Evolutionary conservation across 2,329 filamentous ascomycete genomes (phyloP), one percentile per base, ranked within the genome.

Genomic region (Phialophora chinensis): DNA sequence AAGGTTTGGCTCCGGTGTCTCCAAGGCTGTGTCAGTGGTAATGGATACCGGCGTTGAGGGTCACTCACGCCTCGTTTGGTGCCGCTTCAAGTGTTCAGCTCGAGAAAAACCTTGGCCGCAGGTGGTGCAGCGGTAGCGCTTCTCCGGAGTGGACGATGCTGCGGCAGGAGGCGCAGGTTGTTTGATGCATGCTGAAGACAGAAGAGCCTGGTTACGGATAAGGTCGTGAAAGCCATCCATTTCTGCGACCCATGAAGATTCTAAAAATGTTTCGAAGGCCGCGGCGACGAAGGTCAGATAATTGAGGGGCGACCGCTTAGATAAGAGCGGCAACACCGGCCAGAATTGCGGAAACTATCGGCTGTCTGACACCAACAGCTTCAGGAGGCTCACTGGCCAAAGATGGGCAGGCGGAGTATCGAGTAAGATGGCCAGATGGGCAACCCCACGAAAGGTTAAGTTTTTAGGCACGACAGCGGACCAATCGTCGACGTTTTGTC

Each of bases 1-100:
- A 82, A 7, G 81, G 80, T 66, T 80, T 82, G n/a, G 81, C 72
- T 35, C 81, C 81, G 47, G 81, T 79, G 74, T 82, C 80, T 82
- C 60, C 20, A 47, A 25, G 20, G 8, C 17, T 6, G 20, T 12
- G 35, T 58, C 50, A 57, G 59, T 42, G n/a, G 29, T n/a, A 20
- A 27, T 33, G 25, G 17, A n/a, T 47, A 44, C 49, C 63, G 31
- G 74, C 77, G n/a, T 23, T 27, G 10, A 17, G 25, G 23, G 53
- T 35, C n/a, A 62, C 65, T 71, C 77, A 82, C 81, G 81, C 65
- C 80, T 76, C 47, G 82, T 74, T 68, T 82, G 79, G 69, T 83
- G 81, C 63, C 81, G 75, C 71, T 82, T 83, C 42, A 83, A 72
- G 72, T 83, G 81, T 74, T 83, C 81, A 72, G 81, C 79, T 64